Evolutionary conservation across 768 basidiomycete genomes (phyloP), one percentile per base, ranked within the genome.

Genomic region (Rhizopogon rudus): DNA sequence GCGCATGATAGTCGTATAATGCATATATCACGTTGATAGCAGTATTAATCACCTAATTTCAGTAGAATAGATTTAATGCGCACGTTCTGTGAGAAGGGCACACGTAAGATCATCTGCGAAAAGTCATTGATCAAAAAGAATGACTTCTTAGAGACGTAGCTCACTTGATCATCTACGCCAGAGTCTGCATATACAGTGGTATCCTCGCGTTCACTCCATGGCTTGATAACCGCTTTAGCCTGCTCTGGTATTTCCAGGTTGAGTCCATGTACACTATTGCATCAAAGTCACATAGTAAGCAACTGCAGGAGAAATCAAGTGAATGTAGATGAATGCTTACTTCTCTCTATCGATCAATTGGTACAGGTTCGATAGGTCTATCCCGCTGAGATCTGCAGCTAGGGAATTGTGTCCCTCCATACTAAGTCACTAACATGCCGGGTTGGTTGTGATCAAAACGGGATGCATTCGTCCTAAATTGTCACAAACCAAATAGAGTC

Each of bases 151-250:
- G 33, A 20, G 46, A 37, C 8, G 14, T 14, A 22, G 56, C 75
- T 48, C 57, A 88, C 91, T 80, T 93, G 89, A 64, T 93, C 91
- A 60, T 93, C 91, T 13, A 92, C 91, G 33, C 83, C 85, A 0
- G 91, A 92, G 17, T 93, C 46, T 35, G 46, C 46, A 49, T 49
- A 49, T 59, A 75, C 77, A 3, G 70, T 70, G 10, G 80, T 84
- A 49, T 86, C 82, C 22, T 93, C 88, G 44, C 91, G 75, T 61
- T 88, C 77, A 54, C 86, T 79, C 91, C 91, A 93, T 3, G 87
- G 82, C 68, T 93, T 93, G 57, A 93, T 86, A 39, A 91, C 69
- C 13, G 73, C 80, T 59, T 82, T 84, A 1, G 91, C 91, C 61
- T 86, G 79, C 66, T 93, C 91, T 25, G 91, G 91, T n/a, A 90